A percentile compares a stretch with the other conserved stretches of the same genome.
phyloP scores from a whole-genome alignment of 371 early-diverging fungal genomes.

The Actinomucor elegans region DNA sequence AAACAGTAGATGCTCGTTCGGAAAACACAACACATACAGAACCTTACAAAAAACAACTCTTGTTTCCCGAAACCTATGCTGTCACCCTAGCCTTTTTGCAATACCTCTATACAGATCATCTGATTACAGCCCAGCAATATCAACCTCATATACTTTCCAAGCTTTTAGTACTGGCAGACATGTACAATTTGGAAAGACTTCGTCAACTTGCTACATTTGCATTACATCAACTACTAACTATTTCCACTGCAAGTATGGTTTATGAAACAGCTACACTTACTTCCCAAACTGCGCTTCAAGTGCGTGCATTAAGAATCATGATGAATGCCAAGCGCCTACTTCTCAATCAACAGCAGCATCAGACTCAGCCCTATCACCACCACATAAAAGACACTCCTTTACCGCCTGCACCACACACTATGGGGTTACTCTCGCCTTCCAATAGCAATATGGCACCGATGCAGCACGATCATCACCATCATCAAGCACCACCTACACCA shows the following conservation, averaged over 20 bases:
- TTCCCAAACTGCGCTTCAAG: conserved; percentile 51
- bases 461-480: background rate
- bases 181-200: conserved; percentile 55
- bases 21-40: background rate
- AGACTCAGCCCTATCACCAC: background rate
- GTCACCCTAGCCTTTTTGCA: conserved; percentile 61
- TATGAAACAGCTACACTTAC: conserved; percentile 57
- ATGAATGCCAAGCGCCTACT: conserved; percentile 37
- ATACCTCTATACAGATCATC: conserved; percentile 65
- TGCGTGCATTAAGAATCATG: conserved; percentile 53
- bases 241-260: conserved; percentile 59
- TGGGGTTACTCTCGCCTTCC: too few relatives aligned
- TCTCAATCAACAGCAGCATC: conserved; percentile 3
- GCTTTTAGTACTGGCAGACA: conserved; percentile 55
- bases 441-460: too few relatives aligned
- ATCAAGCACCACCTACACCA: conserved; percentile 25
- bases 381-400: background rate
- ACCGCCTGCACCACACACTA: too few relatives aligned
- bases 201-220: conserved; percentile 49
- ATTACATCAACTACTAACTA: conserved; percentile 57
- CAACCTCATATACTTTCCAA: conserved; percentile 56
- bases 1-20: too few relatives aligned
- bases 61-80: conserved; percentile 57
- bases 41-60: conserved; percentile 13
- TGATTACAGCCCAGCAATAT: conserved; percentile 56